Percentiles rank a stretch among this genome's conserved stretches.
These are phyloP conservation scores for Closterium sp. DNA, from an alignment of 139 green algal species.

Conservation along the genomic window DNA sequence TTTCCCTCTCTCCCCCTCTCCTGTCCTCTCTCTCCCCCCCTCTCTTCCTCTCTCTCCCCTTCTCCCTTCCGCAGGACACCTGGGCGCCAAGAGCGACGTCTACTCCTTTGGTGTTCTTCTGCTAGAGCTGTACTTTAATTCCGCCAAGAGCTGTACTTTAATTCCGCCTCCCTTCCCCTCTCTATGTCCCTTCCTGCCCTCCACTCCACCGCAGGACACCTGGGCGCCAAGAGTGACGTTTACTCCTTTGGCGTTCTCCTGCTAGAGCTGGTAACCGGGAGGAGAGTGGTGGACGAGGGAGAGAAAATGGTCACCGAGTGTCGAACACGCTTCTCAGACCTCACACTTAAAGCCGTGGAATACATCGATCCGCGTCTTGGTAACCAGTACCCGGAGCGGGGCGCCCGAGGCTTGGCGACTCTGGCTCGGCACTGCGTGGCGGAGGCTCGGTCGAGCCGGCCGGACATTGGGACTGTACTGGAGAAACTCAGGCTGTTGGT, in stretches of 20 bases:
- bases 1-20: slow-evolving; percentile 9
- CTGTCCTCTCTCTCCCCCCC: slow-evolving; percentile 43
- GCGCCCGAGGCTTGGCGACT: not conserved
- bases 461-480: not conserved
- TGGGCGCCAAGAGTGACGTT: not conserved
- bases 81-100: not conserved
- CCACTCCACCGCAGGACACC: not conserved
- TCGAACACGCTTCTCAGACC: not conserved
- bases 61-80: not conserved
- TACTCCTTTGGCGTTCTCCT: not conserved
- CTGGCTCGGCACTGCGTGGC: not conserved
- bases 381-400: not conserved
- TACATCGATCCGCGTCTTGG: not conserved
- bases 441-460: not conserved
- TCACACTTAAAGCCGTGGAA: not conserved
- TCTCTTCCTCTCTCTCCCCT: too few species aligned
- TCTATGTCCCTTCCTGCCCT: too few species aligned
- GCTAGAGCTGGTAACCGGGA: not conserved
- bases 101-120: not conserved
- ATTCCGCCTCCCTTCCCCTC: too few species aligned
- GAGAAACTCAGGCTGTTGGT: not conserved
- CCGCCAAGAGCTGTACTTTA: too few species aligned
- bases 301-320: not conserved
- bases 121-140: not conserved
- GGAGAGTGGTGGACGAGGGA: not conserved